These are phyloP conservation scores for Venustampulla echinocandica DNA, from an alignment of 495 filamentous ascomycete species.

Conservation along the genomic window DNA sequence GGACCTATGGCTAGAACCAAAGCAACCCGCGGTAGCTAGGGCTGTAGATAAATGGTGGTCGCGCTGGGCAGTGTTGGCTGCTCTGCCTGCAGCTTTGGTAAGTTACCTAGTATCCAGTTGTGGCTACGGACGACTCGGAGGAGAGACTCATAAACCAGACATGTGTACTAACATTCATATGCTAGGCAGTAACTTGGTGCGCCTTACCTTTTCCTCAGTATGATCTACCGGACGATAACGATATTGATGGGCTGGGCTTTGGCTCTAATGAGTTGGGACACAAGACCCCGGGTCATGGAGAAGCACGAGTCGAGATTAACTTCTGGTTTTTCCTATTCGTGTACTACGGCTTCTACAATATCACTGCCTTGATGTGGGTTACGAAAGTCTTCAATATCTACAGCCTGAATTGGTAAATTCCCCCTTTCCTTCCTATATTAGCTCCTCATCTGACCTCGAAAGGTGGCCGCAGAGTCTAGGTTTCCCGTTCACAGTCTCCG, in stretches of 20 bases:
- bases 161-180: constrained; percentile 8
- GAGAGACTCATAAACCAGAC: too few species aligned
- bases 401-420: constrained; percentile 45
- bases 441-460: constrained; percentile 6
- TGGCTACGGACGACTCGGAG: too few species aligned
- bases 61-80: constrained; percentile 44
- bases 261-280: constrained; percentile 11
- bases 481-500: constrained; percentile 46
- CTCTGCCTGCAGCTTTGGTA: constrained; percentile 49
- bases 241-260: constrained; percentile 11
- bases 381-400: constrained; percentile 63
- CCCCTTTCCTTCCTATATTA: background rate
- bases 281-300: constrained; percentile 48
- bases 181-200: constrained; percentile 51
- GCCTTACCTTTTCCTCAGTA: constrained; percentile 57
- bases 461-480: constrained; percentile 52
- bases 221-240: constrained; percentile 31
- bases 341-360: constrained; percentile 57
- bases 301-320: constrained; percentile 50
- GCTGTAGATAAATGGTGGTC: constrained; percentile 50
- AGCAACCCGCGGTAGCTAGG: constrained; percentile 40
- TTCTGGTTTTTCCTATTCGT: constrained; percentile 61
- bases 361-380: constrained; percentile 56
- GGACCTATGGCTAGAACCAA: constrained; percentile 48
- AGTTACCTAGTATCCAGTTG: too few species aligned